Conservation (phyloP, 805 yeast species). For the Candida michaelii region DNA sequence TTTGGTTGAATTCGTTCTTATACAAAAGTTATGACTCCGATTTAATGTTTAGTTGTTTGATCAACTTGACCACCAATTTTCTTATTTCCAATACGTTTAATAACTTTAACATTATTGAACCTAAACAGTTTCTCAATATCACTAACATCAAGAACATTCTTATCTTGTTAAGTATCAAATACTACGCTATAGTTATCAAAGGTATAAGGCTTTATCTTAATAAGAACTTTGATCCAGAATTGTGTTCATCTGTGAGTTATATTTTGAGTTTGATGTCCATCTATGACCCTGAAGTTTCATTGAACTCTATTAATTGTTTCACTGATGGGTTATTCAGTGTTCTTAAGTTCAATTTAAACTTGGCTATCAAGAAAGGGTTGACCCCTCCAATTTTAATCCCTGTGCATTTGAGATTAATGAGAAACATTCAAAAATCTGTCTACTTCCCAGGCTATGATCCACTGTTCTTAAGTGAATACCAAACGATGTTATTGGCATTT, state of each 20-base stretch:
- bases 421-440: conserved; percentile 32
- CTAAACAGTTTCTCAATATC: conserved; percentile 14
- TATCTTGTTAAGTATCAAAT: conserved; percentile 32
- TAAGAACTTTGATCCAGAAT: conserved; percentile 27
- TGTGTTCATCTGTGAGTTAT: conserved; percentile 36
- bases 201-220: conserved; percentile 31
- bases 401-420: conserved; percentile 34
- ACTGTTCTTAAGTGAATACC: conserved; percentile 29
- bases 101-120: conserved; percentile 15
- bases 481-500: conserved; percentile 23
- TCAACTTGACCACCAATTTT: conserved; percentile 40
- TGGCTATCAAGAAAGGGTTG: conserved; percentile 14
- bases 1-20: conserved; percentile 35
- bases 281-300: conserved; percentile 44
- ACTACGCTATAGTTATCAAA: conserved; percentile 37
- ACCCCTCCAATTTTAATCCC: conserved; percentile 24
- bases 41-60: conserved; percentile 36
- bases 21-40: conserved; percentile 22
- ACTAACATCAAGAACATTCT: conserved; percentile 25
- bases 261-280: conserved; percentile 40
- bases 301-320: conserved; percentile 36
- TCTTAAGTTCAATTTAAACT: conserved; percentile 26
- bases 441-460: conserved; percentile 39
- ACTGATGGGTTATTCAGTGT: conserved; percentile 41
- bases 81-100: conserved; percentile 31